These are phyloP conservation scores for Tardiomyces depauwii DNA, from an alignment of 1,139 yeast species.

Conservation along the genomic window DNA sequence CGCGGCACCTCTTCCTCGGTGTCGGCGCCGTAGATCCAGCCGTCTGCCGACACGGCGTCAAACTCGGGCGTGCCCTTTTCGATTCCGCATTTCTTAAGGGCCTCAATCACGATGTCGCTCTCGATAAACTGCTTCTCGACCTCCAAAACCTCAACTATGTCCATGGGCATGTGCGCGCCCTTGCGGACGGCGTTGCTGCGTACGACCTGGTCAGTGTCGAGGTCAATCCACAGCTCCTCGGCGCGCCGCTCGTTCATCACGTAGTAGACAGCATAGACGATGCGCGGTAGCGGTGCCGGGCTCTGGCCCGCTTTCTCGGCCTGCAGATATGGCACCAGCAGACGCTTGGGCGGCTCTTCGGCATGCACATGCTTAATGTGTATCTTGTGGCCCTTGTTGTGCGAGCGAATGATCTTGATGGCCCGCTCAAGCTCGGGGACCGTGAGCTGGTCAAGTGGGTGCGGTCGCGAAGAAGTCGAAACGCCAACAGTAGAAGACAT, in stretches of 20 bases:
- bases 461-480: slow-evolving; percentile 25
- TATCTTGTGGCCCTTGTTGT: slow-evolving; percentile 38
- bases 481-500: neutral
- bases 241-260: slow-evolving; percentile 48
- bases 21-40: slow-evolving; percentile 86
- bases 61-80: slow-evolving; percentile 39
- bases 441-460: slow-evolving; percentile 53
- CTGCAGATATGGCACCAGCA: slow-evolving; percentile 55
- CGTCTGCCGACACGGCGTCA: slow-evolving; percentile 59
- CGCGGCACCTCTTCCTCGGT: slow-evolving; percentile 68
- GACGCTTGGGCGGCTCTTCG: slow-evolving; percentile 73
- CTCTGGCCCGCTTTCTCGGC: slow-evolving; percentile 54
- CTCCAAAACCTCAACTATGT: slow-evolving; percentile 54
- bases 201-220: slow-evolving; percentile 44
- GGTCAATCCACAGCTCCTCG: slow-evolving; percentile 66
- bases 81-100: slow-evolving; percentile 44
- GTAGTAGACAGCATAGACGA: slow-evolving; percentile 55
- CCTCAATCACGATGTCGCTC: slow-evolving; percentile 53
- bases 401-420: slow-evolving; percentile 35
- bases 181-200: slow-evolving; percentile 45
- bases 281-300: slow-evolving; percentile 43
- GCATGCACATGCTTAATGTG: slow-evolving; percentile 68
- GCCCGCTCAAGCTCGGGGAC: slow-evolving; percentile 57
- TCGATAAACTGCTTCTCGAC: slow-evolving; percentile 40
- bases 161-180: slow-evolving; percentile 64